Evolutionary conservation across 1,139 yeast genomes (phyloP), one percentile per base, ranked within the genome.

Genomic region (Pneumocystis sp.): DNA sequence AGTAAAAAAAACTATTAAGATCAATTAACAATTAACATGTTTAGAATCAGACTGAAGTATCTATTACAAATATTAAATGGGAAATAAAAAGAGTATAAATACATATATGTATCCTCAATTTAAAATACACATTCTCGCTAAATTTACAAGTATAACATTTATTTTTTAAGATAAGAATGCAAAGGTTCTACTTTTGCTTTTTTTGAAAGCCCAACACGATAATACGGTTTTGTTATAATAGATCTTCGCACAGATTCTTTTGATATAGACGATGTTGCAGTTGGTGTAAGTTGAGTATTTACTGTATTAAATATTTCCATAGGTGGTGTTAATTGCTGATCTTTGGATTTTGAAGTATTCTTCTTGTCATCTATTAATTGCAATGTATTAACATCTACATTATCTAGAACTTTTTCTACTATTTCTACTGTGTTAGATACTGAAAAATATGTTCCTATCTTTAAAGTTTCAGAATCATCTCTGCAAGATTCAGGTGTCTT

Each of bases 1-100:
- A 83, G 84, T 12, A 50, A 12, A 40, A 50, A 29, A 50, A 50
- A 15, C 56, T 21, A 25, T 25, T 25, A 25, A 15, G 3, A 19
- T 25, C 12, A 50, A 25, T 50, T 50, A 50, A 50, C 12, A 50
- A 25, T 50, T 50, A 50, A 50, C 21, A 50, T 25, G 1, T 29
- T 25, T 15, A 50, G 57, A 50, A 34, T 34, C 57, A 25, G 21
- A 83, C 79, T 37, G 97, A 93, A 74, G 97, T 90, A 31, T 84
- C 95, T 59, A 81, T 93, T 19, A 83, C 87, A 1, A 93, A 89
- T 8, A 80, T 85, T 25, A 73, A 78, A 65, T 90, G 95, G 88
- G 81, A 78, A 12, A 74, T 85, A 65, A 69, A 68, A 59, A 65
- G 70, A 37, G 63, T 65, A 63, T 70, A 63, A 59, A 29, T 17